Conservation (phyloP, 2,329 filamentous ascomycete species). For the Aureobasidium zeae region DNA sequence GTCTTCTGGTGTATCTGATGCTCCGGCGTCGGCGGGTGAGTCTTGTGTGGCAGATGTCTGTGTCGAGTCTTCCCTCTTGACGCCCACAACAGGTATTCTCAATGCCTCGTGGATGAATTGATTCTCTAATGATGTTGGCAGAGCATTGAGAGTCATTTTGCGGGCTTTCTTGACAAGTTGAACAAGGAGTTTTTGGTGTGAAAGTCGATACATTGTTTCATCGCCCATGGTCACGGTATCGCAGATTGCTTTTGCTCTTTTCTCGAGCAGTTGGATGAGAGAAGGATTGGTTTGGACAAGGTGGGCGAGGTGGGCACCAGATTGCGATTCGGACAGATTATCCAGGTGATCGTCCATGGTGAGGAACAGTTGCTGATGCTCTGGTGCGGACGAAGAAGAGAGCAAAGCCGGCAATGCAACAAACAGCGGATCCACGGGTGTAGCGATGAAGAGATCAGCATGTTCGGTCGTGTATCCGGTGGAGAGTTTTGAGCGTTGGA, state of each 20-base stretch:
- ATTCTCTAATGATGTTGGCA: conserved; percentile 78
- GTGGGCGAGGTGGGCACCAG: too few species aligned
- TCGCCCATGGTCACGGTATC: conserved; percentile 75
- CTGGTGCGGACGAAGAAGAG: conserved; percentile 36
- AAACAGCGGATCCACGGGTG: conserved; percentile 75
- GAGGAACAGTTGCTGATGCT: conserved; percentile 55
- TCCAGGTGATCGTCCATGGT: conserved; percentile 65
- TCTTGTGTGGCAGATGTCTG: conserved; percentile 11
- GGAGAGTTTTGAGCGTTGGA: conserved; percentile 4
- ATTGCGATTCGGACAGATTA: conserved; percentile 44
- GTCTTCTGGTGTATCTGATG: conserved; percentile 24
- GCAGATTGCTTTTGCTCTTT: conserved; percentile 60
- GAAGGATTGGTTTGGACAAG: conserved; percentile 51
- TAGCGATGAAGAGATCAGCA: conserved; percentile 73
- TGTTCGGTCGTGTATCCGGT: conserved; percentile 52
- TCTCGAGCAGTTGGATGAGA: conserved; percentile 46
- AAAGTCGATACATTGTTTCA: conserved; percentile 77
- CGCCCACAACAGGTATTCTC: conserved; percentile 63
- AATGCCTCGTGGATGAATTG: conserved; percentile 68
- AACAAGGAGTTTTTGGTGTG: conserved; percentile 56
- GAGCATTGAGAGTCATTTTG: conserved; percentile 51
- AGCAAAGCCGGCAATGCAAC: conserved; percentile 64
- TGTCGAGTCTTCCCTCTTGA: conserved; percentile 36
- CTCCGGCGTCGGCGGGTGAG: not conserved
- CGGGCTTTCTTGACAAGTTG: conserved; percentile 63